Evolutionary conservation across 805 yeast genomes (phyloP).

Genomic region (Scheffersomyces coipomensis): DNA sequence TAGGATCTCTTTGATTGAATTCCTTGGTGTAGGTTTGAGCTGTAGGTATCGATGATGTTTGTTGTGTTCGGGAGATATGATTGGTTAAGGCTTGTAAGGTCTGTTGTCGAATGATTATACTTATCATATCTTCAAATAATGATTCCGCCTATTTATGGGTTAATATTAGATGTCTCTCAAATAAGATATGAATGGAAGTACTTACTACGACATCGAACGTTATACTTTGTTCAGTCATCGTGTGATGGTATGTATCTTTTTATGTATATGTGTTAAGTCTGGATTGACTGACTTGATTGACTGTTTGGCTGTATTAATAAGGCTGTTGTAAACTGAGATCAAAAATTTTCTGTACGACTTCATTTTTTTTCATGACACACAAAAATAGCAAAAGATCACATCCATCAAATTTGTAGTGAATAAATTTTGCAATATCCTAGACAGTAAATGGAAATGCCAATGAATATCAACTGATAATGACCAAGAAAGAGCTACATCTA

Average conservation of each 20-base stretch:
- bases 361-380: too few relatives aligned
- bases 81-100: slow-evolving; percentile 22
- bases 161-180: background rate
- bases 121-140: slow-evolving; percentile 31
- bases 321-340: too few relatives aligned
- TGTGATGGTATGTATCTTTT: background rate
- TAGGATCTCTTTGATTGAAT: slow-evolving; percentile 12
- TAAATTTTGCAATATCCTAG: too few relatives aligned
- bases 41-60: too few relatives aligned
- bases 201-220: slow-evolving; percentile 12
- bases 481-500: too few relatives aligned
- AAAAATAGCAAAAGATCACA: too few relatives aligned
- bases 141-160: slow-evolving; percentile 33
- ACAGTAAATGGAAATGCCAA: too few relatives aligned
- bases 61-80: slow-evolving; percentile 17
- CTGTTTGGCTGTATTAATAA: too few relatives aligned
- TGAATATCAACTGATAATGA: background rate
- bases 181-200: background rate
- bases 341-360: too few relatives aligned
- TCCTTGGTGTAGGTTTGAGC: too few relatives aligned
- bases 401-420: too few relatives aligned
- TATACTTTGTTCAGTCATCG: slow-evolving; percentile 8
- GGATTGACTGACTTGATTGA: too few relatives aligned
- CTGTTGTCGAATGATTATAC: slow-evolving; percentile 30
- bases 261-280: background rate